A percentile compares a stretch with the other conserved stretches of the same genome.
Evolutionary conservation across 306 rosid genomes (phyloP).

Genomic region (Lagenaria siceraria): DNA sequence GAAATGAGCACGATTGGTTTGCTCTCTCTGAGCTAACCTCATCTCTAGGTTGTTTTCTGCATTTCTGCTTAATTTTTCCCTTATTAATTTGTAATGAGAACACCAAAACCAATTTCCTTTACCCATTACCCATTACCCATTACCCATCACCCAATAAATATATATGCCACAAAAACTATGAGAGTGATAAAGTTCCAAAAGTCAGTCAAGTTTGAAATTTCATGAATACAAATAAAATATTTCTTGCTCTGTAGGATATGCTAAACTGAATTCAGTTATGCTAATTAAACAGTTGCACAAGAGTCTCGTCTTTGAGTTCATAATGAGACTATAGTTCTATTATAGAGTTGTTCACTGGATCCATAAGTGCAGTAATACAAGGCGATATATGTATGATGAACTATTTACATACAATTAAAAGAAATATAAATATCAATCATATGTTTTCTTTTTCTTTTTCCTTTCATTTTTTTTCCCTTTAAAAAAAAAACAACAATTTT

Average conservation of each 20-base stretch:
- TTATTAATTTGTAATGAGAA: slow-evolving; percentile 7
- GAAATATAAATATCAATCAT: background rate
- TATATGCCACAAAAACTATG: background rate
- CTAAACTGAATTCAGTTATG: background rate
- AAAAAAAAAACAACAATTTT: background rate
- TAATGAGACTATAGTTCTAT: background rate
- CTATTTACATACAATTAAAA: background rate
- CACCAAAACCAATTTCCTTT: background rate
- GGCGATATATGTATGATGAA: background rate
- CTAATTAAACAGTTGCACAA: background rate
- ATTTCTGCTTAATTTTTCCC: background rate
- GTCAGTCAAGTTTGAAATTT: background rate
- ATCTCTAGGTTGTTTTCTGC: slow-evolving; percentile 6
- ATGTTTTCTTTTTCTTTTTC: background rate
- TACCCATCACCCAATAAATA: slow-evolving; percentile 6
- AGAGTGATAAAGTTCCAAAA: background rate
- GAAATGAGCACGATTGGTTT: slow-evolving; percentile 34
- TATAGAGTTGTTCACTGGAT: background rate
- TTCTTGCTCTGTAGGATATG: background rate
- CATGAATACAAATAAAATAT: background rate
- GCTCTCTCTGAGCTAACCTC: background rate
- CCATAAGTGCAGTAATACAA: background rate
- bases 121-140: background rate
- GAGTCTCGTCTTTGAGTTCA: background rate
- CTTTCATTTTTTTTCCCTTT: background rate